Conservation (phyloP, 768 basidiomycete genomes). For the Trametes cingulata region DNA sequence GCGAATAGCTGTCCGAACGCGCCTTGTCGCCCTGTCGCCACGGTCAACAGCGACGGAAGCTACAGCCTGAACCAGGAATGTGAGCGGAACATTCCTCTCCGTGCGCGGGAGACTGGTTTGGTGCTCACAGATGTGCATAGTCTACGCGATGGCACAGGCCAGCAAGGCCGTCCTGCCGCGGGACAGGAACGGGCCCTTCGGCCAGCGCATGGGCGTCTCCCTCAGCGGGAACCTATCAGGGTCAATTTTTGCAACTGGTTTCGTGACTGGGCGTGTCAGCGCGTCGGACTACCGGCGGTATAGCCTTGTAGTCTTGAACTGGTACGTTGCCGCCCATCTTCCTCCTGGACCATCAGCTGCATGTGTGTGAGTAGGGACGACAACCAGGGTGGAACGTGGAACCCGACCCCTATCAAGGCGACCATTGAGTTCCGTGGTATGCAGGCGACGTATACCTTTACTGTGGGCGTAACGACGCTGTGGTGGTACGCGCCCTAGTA, state of each 20-base stretch:
- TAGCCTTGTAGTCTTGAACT: constrained; percentile 74
- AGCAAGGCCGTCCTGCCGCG: constrained; percentile 73
- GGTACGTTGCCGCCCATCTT: constrained; percentile 35
- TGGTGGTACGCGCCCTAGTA: constrained; percentile 44
- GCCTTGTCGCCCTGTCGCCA: constrained; percentile 69
- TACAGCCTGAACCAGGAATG: constrained; percentile 75
- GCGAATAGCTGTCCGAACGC: constrained; percentile 56
- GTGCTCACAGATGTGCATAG: constrained; percentile 31
- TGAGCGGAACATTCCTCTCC: constrained; percentile 31
- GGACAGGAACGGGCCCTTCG: constrained; percentile 67
- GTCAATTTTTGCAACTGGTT: constrained; percentile 64
- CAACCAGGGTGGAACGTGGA: constrained; percentile 47
- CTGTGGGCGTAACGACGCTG: constrained; percentile 66
- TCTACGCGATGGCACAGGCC: constrained; percentile 72
- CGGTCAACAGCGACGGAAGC: constrained; percentile 62
- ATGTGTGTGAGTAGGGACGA: constrained; percentile 42
- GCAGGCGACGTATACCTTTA: constrained; percentile 73
- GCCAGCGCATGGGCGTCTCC: constrained; percentile 66
- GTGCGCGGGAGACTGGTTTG: neutral
- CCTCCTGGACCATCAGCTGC: neutral
- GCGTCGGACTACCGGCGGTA: constrained; percentile 62
- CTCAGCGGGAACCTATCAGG: constrained; percentile 56
- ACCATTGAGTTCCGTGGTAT: constrained; percentile 66
- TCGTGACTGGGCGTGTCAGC: constrained; percentile 54
- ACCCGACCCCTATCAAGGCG: constrained; percentile 52